phyloP scores from a whole-genome alignment of 768 basidiomycete genomes.

The Mycena chlorophos region DNA sequence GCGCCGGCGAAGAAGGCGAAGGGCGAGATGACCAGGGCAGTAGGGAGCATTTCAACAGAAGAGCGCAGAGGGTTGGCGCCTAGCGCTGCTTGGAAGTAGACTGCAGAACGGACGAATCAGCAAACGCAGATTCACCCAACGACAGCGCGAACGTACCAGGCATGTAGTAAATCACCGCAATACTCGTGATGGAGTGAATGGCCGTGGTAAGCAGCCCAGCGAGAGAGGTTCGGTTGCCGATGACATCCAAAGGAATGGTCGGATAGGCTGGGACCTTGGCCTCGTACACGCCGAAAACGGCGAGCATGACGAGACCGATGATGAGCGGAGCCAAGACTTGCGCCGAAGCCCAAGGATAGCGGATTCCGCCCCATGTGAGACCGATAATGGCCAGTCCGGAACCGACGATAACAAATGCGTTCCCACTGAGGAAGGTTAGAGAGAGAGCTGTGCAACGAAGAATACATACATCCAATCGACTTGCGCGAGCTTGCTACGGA shows the following conservation, averaged over 20 bases:
- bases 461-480: slow-evolving; percentile 1
- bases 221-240: not conserved
- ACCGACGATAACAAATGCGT: slow-evolving; percentile 38
- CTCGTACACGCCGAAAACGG: slow-evolving; percentile 42
- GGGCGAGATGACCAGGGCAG: slow-evolving; percentile 37
- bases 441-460: not conserved
- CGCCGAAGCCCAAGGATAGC: slow-evolving; percentile 42
- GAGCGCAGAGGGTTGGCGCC: slow-evolving; percentile 34
- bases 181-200: not conserved
- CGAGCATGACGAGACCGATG: slow-evolving; percentile 40
- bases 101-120: no score
- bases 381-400: slow-evolving; percentile 37
- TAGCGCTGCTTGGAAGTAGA: slow-evolving; percentile 47
- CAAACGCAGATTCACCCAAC: not conserved
- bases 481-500: not conserved
- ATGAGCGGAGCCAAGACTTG: slow-evolving; percentile 44
- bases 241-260: not conserved
- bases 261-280: not conserved
- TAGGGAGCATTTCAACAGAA: slow-evolving; percentile 37
- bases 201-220: not conserved
- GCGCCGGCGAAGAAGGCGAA: slow-evolving; percentile 38
- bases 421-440: slow-evolving; percentile 34
- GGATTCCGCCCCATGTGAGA: slow-evolving; percentile 49
- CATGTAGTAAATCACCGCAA: not conserved
- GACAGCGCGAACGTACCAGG: not conserved